Conservation (phyloP, 768 basidiomycete genomes). For the Termitomyces sp. region DNA sequence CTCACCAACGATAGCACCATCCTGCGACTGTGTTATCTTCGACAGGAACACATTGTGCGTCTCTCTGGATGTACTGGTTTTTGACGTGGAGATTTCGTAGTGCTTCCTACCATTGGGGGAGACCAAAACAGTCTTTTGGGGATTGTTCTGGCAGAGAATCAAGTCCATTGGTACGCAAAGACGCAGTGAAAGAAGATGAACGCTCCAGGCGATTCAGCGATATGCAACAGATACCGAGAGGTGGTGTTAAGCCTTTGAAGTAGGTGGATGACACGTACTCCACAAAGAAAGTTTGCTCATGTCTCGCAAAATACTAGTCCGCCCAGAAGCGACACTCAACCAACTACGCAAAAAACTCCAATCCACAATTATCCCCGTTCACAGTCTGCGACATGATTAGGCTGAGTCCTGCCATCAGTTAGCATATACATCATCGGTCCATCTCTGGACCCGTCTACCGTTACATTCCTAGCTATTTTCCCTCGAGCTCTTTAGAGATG, state of each 20-base stretch:
- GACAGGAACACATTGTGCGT: constrained; percentile 31
- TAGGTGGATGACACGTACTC: constrained; percentile 1
- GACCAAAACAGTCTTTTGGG: constrained; percentile 44
- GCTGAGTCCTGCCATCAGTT: no score
- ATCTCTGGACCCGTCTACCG: no score
- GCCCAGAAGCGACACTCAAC: background rate
- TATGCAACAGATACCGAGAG: background rate
- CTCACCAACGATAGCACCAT: constrained; percentile 43
- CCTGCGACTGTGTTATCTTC: constrained; percentile 36
- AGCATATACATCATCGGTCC: background rate
- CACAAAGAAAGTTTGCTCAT: background rate
- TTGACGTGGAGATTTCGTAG: constrained; percentile 43
- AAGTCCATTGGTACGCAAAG: constrained; percentile 37
- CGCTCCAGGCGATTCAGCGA: constrained; percentile 9
- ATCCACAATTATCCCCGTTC: background rate
- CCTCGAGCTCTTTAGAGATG: no score
- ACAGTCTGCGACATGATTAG: background rate
- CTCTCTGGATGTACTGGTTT: constrained; percentile 13
- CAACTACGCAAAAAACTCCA: background rate
- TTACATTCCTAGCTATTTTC: no score
- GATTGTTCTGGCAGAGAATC: constrained; percentile 49
- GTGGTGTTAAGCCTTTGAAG: background rate
- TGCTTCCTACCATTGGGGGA: constrained; percentile 48
- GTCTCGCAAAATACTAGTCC: background rate
- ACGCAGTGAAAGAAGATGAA: background rate